phyloP scores from a whole-genome alignment of 1,284 basidiomycete species.

The Ceratobasidium sp. region DNA sequence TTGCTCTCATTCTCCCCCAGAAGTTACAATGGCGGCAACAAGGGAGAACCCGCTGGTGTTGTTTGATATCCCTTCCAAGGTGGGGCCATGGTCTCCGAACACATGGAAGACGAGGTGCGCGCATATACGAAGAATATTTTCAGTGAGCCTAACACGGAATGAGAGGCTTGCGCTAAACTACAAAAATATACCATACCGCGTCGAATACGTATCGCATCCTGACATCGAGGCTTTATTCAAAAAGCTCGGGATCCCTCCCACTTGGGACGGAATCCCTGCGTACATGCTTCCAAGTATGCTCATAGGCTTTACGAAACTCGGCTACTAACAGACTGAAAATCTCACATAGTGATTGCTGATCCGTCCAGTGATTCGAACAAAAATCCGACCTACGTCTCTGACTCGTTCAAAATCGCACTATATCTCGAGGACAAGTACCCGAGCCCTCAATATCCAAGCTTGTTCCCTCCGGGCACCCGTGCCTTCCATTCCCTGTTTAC shows the following conservation, averaged over 20 bases:
- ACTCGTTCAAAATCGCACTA: constrained; percentile 40
- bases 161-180: constrained; percentile 44
- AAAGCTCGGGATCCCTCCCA: constrained; percentile 46
- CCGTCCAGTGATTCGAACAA: constrained; percentile 27
- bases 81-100: constrained; percentile 27
- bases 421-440: constrained; percentile 42
- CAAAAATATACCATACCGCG: constrained; percentile 44
- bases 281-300: constrained; percentile 38
- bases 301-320: background rate
- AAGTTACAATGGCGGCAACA: background rate
- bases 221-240: constrained; percentile 43
- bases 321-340: constrained; percentile 25
- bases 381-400: constrained; percentile 36
- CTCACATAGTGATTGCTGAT: constrained; percentile 35
- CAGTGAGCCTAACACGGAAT: background rate
- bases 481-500: constrained; percentile 38
- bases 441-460: background rate
- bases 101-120: constrained; percentile 21
- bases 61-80: constrained; percentile 7
- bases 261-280: constrained; percentile 43
- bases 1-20: too few species aligned
- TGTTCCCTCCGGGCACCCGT: constrained; percentile 37
- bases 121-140: background rate
- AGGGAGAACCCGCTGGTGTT: constrained; percentile 4
- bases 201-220: constrained; percentile 44